These are phyloP conservation scores for Colletotrichum lini DNA, from an alignment of 2,329 filamentous ascomycete species.

Conservation along the genomic window DNA sequence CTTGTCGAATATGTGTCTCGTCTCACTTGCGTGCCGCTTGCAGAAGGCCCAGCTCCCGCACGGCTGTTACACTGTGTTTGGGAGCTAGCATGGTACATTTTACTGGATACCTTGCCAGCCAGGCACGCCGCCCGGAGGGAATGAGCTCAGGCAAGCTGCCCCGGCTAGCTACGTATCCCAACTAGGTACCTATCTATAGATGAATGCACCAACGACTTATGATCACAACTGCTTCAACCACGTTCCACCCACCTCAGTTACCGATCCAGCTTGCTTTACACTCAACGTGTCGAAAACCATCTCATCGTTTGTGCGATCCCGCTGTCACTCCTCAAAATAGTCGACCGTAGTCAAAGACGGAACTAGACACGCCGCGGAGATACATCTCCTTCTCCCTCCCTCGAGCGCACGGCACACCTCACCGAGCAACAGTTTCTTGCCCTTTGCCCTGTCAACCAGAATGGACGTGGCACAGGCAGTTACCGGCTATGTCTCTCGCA, in stretches of 20 bases:
- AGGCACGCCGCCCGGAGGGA: conserved; percentile 2
- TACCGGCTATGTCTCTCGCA: conserved; percentile 95
- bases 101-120: neutral
- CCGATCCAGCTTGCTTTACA: neutral
- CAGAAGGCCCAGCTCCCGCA: neutral
- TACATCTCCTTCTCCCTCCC: neutral
- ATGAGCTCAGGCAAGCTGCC: conserved; percentile 18
- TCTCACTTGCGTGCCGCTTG: neutral
- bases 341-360: neutral
- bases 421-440: neutral
- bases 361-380: neutral
- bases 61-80: neutral
- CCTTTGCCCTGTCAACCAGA: conserved; percentile 49
- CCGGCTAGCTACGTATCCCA: conserved; percentile 7
- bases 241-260: neutral
- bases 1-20: neutral
- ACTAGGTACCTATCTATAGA: neutral
- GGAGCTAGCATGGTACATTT: neutral
- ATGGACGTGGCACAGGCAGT: conserved; percentile 98
- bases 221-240: neutral
- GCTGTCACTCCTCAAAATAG: neutral
- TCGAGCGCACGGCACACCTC: neutral
- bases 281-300: neutral
- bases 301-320: neutral
- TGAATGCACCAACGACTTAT: neutral